phyloP scores from a whole-genome alignment of 106 monocot genomes.

The Dioscorea alata region DNA sequence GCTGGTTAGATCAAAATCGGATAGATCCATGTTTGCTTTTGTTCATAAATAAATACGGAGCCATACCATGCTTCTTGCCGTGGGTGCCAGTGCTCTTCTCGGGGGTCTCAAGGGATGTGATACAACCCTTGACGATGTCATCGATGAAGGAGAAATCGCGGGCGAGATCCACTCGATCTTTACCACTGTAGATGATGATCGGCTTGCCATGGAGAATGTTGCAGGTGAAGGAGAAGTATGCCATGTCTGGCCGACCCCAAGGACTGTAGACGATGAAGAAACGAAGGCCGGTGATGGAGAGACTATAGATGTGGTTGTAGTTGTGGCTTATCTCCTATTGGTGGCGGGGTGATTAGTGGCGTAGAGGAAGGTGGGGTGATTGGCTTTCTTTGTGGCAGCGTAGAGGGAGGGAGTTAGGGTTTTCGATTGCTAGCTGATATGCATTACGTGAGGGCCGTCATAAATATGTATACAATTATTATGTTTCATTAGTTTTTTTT shows the following conservation, averaged over 20 bases:
- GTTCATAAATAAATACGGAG: no score
- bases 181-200: slow-evolving; percentile 40
- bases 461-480: no score
- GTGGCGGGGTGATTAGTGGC: slow-evolving; percentile 70
- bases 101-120: slow-evolving; percentile 28
- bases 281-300: no score
- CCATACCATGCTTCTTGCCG: slow-evolving; percentile 31
- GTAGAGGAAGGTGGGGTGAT: slow-evolving; percentile 57
- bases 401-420: slow-evolving; percentile 40
- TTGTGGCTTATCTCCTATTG: no score
- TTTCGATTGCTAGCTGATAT: slow-evolving; percentile 38
- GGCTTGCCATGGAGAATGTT: slow-evolving; percentile 47
- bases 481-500: no score
- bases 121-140: slow-evolving; percentile 39
- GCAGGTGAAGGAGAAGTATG: slow-evolving; percentile 52
- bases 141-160: slow-evolving; percentile 50
- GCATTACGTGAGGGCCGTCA: slow-evolving; percentile 40
- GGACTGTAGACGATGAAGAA: no score
- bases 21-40: no score
- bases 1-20: no score
- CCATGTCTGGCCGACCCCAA: no score
- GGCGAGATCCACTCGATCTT: slow-evolving; percentile 28
- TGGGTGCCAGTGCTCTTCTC: slow-evolving; percentile 33
- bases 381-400: slow-evolving; percentile 50
- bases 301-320: no score